Percentiles rank a stretch among this genome's conserved stretches.
These are phyloP conservation scores for Fusarium clavum DNA, from an alignment of 2,329 filamentous ascomycete species.

Conservation along the genomic window DNA sequence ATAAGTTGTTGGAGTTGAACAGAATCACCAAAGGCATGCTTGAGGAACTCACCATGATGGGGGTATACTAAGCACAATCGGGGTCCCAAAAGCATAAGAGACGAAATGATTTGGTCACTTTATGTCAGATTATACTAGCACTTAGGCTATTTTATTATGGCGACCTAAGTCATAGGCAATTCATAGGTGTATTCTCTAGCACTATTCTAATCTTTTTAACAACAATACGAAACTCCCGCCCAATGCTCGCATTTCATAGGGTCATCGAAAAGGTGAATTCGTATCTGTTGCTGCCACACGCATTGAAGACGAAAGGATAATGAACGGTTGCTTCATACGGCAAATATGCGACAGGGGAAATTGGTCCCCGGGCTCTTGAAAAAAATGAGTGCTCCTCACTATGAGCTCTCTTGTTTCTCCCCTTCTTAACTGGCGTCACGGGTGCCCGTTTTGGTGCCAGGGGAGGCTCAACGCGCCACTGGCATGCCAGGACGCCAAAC, in stretches of 20 bases:
- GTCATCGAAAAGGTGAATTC: conserved; percentile 45
- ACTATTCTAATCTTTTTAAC: conserved; percentile 27
- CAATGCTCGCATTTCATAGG: conserved; percentile 11
- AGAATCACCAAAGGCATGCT: conserved; percentile 37
- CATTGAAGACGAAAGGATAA: conserved; percentile 45
- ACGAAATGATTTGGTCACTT: neutral
- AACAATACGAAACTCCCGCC: neutral
- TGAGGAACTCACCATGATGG: conserved; percentile 42
- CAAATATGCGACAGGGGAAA: neutral
- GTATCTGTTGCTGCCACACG: conserved; percentile 30
- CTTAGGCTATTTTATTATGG: neutral
- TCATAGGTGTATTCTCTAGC: conserved; percentile 35
- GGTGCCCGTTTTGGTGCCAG: conserved; percentile 6
- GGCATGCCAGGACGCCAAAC: conserved; percentile 57
- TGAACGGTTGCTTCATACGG: conserved; percentile 7
- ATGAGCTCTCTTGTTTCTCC: conserved; percentile 38
- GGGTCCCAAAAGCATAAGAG: neutral
- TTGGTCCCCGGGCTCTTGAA: neutral
- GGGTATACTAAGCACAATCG: conserved; percentile 20
- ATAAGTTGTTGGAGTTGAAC: conserved; percentile 35
- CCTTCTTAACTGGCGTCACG: conserved; percentile 40
- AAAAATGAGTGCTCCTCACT: too few relatives aligned
- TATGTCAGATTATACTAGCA: neutral
- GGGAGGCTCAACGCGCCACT: conserved; percentile 51
- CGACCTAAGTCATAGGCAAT: neutral